Evolutionary conservation across 1,284 basidiomycete species (phyloP), one percentile per base, ranked within the genome.

Genomic region (Sanguinoderma infundibulare): DNA sequence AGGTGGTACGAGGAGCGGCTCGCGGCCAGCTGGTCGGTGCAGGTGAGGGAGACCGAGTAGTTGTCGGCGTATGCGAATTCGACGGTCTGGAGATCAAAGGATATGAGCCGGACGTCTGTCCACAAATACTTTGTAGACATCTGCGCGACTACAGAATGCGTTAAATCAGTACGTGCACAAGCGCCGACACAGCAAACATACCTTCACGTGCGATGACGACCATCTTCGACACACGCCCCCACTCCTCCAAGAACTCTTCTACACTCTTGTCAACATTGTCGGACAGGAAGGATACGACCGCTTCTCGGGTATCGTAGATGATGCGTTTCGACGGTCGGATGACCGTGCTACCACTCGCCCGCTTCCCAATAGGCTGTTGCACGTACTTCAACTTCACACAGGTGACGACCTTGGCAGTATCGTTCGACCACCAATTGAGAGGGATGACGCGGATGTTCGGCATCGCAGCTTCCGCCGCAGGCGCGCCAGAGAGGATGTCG

Each of bases 171-270:
- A 35, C 44, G 55, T 17, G n/a, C 35, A 35, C 6, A 38, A 32
- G 57, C 44, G 26, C 17, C 20, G 4, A 8, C 10, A 40, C 7
- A 1, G n/a, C 10, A 20, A 14, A 35, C 12, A 70, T 70, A 90
- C 92, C 86, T 80, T 96, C 93, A 65, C 94, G 85, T 6, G 94
- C 94, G 60, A 98, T 94, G 40, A 95, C 91, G 17, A 95, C 91
- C 83, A 96, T 93, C 76, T 95, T 96, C 39, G 92, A 92, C 35
- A 97, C 89, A 42, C 91, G 83, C 53, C 92, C 92, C 94, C 95
- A 97, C 72, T 95, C 94, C 69, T 93, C 89, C 65, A 94, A 76
- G 73, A 98, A 96, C 70, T 93, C 89, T 59, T 91, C 87, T 20
- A 98, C 91, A 72, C 94, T 96, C 7, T 88, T 89, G 64, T 94